Conservation (phyloP, 208 protist genomes). For the Acanthamoeba triangularis region DNA sequence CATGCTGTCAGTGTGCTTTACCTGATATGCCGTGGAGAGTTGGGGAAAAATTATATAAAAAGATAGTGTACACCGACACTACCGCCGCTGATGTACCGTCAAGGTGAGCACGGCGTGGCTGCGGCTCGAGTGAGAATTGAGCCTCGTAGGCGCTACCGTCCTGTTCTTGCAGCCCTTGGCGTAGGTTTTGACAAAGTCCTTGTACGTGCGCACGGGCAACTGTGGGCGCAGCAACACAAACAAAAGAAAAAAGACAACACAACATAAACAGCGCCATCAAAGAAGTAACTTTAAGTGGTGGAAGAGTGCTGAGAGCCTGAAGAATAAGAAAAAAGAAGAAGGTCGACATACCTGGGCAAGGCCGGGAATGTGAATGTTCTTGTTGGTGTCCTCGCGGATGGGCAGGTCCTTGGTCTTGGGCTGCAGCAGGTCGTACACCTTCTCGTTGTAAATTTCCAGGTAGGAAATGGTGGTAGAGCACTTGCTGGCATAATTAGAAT, state of each 20-base stretch:
- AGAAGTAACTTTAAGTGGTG: slow-evolving; percentile 71
- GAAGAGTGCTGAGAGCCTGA: neutral
- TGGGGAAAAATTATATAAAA: too few species aligned
- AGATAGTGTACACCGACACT: too few species aligned
- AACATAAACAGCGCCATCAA: neutral
- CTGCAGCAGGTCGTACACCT: slow-evolving; percentile 91
- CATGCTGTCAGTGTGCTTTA: slow-evolving; percentile 45
- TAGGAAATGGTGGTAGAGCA: slow-evolving; percentile 88
- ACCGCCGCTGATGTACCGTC: neutral
- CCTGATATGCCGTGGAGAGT: slow-evolving; percentile 86
- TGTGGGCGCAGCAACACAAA: neutral
- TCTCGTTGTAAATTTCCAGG: slow-evolving; percentile 95
- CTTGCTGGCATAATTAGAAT: too few species aligned
- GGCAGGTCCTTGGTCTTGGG: slow-evolving; percentile 17
- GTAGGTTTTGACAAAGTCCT: slow-evolving; percentile 24
- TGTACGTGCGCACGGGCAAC: neutral
- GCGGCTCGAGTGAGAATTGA: slow-evolving; percentile 91
- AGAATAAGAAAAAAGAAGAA: neutral
- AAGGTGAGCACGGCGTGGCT: slow-evolving; percentile 86
- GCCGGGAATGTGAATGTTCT: slow-evolving; percentile 76
- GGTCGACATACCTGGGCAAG: neutral
- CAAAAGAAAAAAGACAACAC: neutral
- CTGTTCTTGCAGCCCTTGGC: slow-evolving; percentile 88
- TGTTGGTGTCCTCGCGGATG: slow-evolving; percentile 76
- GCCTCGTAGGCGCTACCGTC: slow-evolving; percentile 91